Percentiles rank a stretch among this genome's conserved stretches.
These are phyloP conservation scores for Colletotrichum godetiae DNA, from an alignment of 2,329 filamentous ascomycete species.

Conservation along the genomic window DNA sequence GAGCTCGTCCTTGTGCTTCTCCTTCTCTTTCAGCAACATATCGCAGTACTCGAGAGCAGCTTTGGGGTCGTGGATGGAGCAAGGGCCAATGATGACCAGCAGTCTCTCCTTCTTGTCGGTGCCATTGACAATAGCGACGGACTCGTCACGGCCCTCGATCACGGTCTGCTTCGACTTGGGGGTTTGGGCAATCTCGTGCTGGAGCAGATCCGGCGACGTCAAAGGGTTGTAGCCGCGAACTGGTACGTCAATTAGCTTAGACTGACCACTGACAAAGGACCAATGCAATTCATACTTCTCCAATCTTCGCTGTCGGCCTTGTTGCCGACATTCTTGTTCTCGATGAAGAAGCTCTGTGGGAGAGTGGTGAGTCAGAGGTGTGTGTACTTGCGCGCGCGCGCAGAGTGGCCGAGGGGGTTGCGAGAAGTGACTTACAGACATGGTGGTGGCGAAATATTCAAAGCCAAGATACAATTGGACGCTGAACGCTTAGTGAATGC, in stretches of 20 bases:
- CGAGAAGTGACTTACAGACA: slow-evolving; percentile 46
- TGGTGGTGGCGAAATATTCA: slow-evolving; percentile 36
- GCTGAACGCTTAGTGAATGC: background rate
- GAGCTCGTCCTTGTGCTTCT: slow-evolving; percentile 89
- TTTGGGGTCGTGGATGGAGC: slow-evolving; percentile 95
- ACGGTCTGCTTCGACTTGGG: slow-evolving; percentile 69
- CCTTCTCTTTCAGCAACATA: slow-evolving; percentile 80
- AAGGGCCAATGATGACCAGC: slow-evolving; percentile 88
- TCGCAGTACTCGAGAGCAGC: slow-evolving; percentile 95
- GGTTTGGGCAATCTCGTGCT: slow-evolving; percentile 85
- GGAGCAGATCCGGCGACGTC: slow-evolving; percentile 92
- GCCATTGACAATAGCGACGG: slow-evolving; percentile 76
- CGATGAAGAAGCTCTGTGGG: slow-evolving; percentile 74
- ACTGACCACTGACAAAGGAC: background rate
- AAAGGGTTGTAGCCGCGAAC: slow-evolving; percentile 93
- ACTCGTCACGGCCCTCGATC: slow-evolving; percentile 70
- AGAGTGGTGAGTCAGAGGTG: slow-evolving; percentile 40
- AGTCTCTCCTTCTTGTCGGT: slow-evolving; percentile 70
- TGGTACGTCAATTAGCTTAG: slow-evolving; percentile 49
- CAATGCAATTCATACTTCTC: slow-evolving; percentile 70
- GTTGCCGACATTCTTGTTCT: slow-evolving; percentile 84
- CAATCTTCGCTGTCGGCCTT: slow-evolving; percentile 81
- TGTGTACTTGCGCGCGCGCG: background rate
- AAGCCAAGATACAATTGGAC: background rate
- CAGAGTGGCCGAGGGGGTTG: background rate